Percentiles rank a stretch among this genome's conserved stretches.
Conservation (phyloP, 176 grass and related monocot species). For the Pharus latifolius region DNA sequence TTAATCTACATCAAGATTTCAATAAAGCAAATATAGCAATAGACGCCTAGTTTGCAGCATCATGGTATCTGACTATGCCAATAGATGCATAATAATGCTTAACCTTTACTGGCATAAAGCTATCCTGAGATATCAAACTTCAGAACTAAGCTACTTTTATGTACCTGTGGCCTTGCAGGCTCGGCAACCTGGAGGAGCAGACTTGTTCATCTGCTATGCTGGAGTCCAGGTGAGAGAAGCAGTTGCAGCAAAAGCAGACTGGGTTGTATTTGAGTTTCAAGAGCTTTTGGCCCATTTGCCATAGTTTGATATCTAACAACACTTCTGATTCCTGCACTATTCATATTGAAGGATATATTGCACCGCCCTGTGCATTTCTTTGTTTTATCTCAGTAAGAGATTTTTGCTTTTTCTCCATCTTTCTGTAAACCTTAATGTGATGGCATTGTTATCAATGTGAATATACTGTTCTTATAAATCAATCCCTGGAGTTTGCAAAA, state of each 20-base stretch:
- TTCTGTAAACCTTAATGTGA: background rate
- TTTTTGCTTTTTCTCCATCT: background rate
- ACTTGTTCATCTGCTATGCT: slow-evolving; percentile 80
- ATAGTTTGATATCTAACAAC: background rate
- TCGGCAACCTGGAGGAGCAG: slow-evolving; percentile 60
- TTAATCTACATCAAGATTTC: background rate
- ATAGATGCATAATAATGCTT: background rate
- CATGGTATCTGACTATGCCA: background rate
- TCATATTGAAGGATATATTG: too few relatives aligned
- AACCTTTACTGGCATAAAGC: background rate
- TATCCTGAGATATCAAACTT: background rate
- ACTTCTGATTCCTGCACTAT: background rate
- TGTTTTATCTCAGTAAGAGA: background rate
- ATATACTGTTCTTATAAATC: background rate
- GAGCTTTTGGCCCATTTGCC: slow-evolving; percentile 46
- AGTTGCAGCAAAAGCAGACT: slow-evolving; percentile 63
- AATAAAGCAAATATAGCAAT: background rate
- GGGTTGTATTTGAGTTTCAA: slow-evolving; percentile 71
- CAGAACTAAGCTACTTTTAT: background rate
- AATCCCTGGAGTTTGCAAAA: background rate
- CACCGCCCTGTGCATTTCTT: background rate
- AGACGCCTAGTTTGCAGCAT: background rate
- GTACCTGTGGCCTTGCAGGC: slow-evolving; percentile 26
- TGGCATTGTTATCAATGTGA: background rate
- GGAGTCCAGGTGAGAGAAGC: slow-evolving; percentile 81